Evolutionary conservation across 179 eudicot genomes (phyloP).

Genomic region (Corrigiola litoralis): DNA sequence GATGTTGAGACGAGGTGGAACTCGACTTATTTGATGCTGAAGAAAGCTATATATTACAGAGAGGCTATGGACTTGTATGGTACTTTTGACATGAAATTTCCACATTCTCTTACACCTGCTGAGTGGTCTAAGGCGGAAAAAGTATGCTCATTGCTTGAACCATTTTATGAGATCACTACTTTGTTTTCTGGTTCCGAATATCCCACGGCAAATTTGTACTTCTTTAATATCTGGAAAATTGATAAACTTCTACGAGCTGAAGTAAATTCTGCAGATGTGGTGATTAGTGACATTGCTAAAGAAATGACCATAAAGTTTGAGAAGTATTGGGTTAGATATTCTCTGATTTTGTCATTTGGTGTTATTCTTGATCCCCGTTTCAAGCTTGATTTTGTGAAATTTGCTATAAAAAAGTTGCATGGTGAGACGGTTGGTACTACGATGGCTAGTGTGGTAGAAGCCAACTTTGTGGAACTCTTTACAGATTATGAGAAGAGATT

Average conservation of each 20-base stretch:
- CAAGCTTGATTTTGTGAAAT: neutral
- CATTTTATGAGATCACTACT: constrained; percentile 4
- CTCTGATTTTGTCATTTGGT: neutral
- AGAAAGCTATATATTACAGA: neutral
- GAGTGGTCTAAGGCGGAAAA: constrained; percentile 4
- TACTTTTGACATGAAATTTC: neutral
- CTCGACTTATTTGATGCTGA: no score
- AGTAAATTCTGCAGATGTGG: neutral
- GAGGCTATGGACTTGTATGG: neutral
- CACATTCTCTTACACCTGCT: neutral
- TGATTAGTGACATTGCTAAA: neutral
- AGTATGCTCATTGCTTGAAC: neutral
- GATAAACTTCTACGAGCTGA: neutral
- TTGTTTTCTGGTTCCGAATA: neutral
- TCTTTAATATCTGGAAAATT: neutral
- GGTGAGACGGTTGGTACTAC: neutral
- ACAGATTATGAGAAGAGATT: no score
- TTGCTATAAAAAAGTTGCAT: neutral
- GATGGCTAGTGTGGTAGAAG: neutral
- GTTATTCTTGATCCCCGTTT: neutral
- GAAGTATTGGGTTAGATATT: neutral
- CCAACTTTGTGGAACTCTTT: neutral
- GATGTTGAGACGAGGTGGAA: no score
- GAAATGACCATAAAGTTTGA: neutral
- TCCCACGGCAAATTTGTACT: constrained; percentile 2